Evolutionary conservation across 2,329 filamentous ascomycete genomes (phyloP), one percentile per base, ranked within the genome.

Genomic region (Fusarium sp.): DNA sequence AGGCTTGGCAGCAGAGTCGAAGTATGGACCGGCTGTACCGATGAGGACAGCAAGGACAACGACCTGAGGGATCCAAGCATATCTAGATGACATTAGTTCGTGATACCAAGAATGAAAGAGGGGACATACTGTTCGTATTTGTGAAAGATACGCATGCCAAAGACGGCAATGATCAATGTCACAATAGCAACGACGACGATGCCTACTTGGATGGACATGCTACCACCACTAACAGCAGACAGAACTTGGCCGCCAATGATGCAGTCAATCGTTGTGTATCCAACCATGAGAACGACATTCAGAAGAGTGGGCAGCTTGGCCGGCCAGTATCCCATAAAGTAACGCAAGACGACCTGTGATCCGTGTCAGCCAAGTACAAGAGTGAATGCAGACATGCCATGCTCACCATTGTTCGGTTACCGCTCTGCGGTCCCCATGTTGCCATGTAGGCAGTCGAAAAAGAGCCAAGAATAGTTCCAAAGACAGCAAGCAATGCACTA

Each of bases 181-280:
- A 91, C 92, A 71, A 96, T 86, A 54, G 92, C 90, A 73, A 95
- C 94, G 72, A 95, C 89, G 43, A 96, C 82, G 70, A 97, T 93
- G 22, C 93, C 94, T 2, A 92, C 93, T 79, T 87, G 92, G 54
- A 93, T 92, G 8, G 93, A 92, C 73, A 95, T 90, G 59, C 88
- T 82, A 6, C 79, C 79, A 54, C 82, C 79, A 79, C 94, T 95
- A 54, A 96, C 91, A 1, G 94, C 92, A 66, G 94, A 87, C 75
- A 97, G 87, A 8, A 96, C 87, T 80, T 96, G 92, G 0, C 93
- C 93, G 20, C 93, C 94, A 17, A 96, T 93, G 71, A 97, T 95
- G 64, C 90, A 89, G 79, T 97, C 96, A 74, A 95, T 91, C 0
- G 91, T 87, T 6, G 91, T 92, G 91, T 94, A 96, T 59, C 94